Base-by-base conservation (phyloP, 2,329 filamentous ascomycete species). In the Clonostachys chloroleuca region DNA sequence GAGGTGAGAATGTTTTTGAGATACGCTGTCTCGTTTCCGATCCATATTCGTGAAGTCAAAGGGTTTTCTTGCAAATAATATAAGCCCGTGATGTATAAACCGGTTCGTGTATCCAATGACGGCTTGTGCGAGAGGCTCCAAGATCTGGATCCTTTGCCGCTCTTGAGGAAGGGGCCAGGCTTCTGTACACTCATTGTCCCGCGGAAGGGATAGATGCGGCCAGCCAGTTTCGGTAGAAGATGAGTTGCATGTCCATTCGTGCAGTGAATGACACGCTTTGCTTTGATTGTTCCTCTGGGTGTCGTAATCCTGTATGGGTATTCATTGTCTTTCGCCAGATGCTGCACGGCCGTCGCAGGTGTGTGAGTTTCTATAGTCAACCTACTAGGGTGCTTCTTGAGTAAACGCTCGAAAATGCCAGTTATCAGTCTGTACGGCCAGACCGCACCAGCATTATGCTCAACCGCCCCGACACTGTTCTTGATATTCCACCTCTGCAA, bases 211-310 rank as follows among this genome's bases (percentile, higher is more conserved):
- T 70, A 69, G 9, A 77, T 56, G 13, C 68, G 67, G 3, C 69
- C 68, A 2, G 64, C 59, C 4, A 81, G 59, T 0, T 62, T 65
- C 0, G 77, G 75, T 3, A 82, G 58, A 3, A 82, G 65, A 44
- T 80, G 72, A 0, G 70, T 59, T 0, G 73, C 66, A 52, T 75
- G 73, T 2, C 65, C 76, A 49, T 84, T 82, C 1, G 77, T 83
- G 35, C 75, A 75, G 50, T 83, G 77, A 2, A 83, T 66, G 5
- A 84, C 61, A 44, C 77, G 69, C 3, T 62, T 63, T 12, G 75
- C 67, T 1, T 54, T 56, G 12, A 81, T 66, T 0, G 39, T 52
- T 0, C 77, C 78, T 5, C 75, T 62, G 0, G 56, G 50, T 0
- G 80, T 83, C 3, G 57, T 51, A 2, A 81, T 47, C 2, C 58